Evolutionary conservation across 1,284 basidiomycete genomes (phyloP), one percentile per base, ranked within the genome.

Genomic region (Cryptococcus hybrid): DNA sequence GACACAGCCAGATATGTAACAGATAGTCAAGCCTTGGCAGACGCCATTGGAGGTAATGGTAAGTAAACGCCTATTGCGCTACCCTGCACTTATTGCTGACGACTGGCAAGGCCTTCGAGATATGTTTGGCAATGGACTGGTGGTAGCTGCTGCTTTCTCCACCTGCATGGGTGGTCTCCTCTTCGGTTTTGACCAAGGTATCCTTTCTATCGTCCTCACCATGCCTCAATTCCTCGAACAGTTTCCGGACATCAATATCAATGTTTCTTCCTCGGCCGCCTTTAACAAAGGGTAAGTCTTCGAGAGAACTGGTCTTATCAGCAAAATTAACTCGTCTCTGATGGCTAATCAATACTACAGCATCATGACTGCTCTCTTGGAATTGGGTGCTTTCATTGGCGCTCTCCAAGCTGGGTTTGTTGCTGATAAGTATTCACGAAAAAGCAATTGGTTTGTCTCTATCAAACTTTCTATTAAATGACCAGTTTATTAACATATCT

Each of bases 341-440:
- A 44, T 44, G 42, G 8, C 18, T 24, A 24, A 24, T 24, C 24
- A 24, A 24, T 24, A 43, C 39, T 36, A 30, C n/a, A 60, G 59
- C 18, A 42, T 69, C 47, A 67, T 72, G 68, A 73, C 71, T 34
- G 70, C 62, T 6, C 52, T 72, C 9, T 62, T 75, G 11, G 68
- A 73, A 57, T 62, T 75, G 11, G 73, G 73, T 5, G 73, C 73
- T 2, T 62, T 71, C 43, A 9, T 75, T 8, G 73, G 73, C 34
- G 70, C 71, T 3, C 42, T 68, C 7, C 42, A 54, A 9, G 54
- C 59, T 39, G 69, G 69, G 11, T 72, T 63, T 47, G 40, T 67
- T 8, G 69, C 71, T 2, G 73, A 75, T 57, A 52, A 59, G 24
- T 62, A 53, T 46, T 67, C 65, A 34, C 58, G 73, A 18, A 30